Base-by-base conservation (phyloP, 257 asterid species). In the Capsicum chinense region DNA sequence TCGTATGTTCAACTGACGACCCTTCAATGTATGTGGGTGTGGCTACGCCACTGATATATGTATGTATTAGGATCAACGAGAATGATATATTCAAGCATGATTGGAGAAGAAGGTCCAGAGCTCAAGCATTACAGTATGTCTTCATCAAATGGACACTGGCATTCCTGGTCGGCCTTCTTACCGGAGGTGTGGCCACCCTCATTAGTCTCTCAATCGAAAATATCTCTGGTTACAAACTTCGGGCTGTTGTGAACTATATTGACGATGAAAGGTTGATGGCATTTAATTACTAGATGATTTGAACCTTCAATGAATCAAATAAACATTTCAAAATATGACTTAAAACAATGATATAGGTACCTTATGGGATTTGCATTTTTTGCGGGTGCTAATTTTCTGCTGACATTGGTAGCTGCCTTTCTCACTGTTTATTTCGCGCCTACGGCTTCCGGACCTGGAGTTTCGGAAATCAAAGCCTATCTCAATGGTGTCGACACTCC, bases 391-490 rank as follows among this genome's bases (percentile, higher is more conserved):
- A 95, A 95, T 87, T 88, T 95, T 83, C 83, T 90, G 54, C 88
- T 95, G 26, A 90, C 98, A 2, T 76, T 88, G 83, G 91, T 91
- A 8, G 97, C 99, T 71, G 88, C 99, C 6, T 82, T 91, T 64
- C 94, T 95, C 48, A 89, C 95, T 73, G 95, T 94, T 26, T 91
- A 88, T 68, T 95, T 94, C 73, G 99, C 99, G 79, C 99, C 99
- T 19, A 94, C 95, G 8, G 99, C 99, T 58, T 97, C 99, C 26
- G 99, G 99, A 62, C 98, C 99, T 50, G 99, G 99, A 83, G 93
- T 94, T 85, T 97, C 98, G 60, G 97, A 94, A 89, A 95, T 94
- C 71, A 95, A 95, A 88, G 99, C 99, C 74, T 95, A 94, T 90
- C 94, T 95, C 12, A 95, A 94, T 85, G 99, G 99, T 83, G 91